Evolutionary conservation across 352 stramenopile genomes (phyloP).

Genomic region (Phytophthora litchii): DNA sequence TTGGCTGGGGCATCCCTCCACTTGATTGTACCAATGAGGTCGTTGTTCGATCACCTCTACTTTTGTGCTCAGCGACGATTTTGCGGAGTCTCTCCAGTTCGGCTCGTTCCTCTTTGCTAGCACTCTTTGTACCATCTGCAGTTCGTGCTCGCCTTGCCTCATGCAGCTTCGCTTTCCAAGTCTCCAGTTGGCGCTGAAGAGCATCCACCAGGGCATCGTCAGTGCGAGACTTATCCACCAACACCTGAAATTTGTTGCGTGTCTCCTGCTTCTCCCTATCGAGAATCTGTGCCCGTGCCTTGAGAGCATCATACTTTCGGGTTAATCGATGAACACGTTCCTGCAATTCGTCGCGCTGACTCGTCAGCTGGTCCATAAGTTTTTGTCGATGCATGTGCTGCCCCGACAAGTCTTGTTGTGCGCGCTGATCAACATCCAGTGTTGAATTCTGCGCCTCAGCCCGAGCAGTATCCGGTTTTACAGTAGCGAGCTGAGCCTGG

Average conservation of each 20-base stretch:
- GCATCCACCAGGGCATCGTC: conserved; percentile 83
- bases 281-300: conserved; percentile 68
- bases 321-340: conserved; percentile 61
- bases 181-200: conserved; percentile 71
- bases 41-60: conserved; percentile 18
- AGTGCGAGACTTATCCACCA: conserved; percentile 82
- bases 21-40: not conserved
- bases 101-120: conserved; percentile 40
- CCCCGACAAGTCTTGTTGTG: conserved; percentile 59
- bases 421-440: conserved; percentile 66
- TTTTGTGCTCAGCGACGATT: conserved; percentile 37
- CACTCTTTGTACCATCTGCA: conserved; percentile 45
- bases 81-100: conserved; percentile 59
- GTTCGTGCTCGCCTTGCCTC: conserved; percentile 69
- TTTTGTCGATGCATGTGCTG: conserved; percentile 70
- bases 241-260: conserved; percentile 66
- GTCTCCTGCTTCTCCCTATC: conserved; percentile 78
- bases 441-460: not conserved
- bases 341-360: conserved; percentile 63
- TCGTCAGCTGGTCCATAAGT: conserved; percentile 61
- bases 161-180: conserved; percentile 59
- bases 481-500: conserved; percentile 39
- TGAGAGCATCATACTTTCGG: conserved; percentile 68
- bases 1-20: conserved; percentile 48
- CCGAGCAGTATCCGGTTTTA: conserved; percentile 2